These are phyloP conservation scores for Rhizopus microsporus DNA, from an alignment of 371 early-diverging fungal genomes.

Conservation along the genomic window DNA sequence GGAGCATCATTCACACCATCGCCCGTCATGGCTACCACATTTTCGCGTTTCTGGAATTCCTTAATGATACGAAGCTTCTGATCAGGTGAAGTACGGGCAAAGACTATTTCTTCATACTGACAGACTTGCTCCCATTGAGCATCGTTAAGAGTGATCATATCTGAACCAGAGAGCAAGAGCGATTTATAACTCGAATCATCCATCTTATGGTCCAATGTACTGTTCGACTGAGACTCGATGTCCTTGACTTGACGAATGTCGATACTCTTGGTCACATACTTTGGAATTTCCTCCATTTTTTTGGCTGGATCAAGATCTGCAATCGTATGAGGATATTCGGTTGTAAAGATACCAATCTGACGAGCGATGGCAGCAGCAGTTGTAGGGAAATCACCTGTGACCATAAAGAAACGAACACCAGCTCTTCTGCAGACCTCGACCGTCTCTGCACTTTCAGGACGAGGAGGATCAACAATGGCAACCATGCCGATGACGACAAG, in stretches of 20 bases:
- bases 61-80: conserved; percentile 82
- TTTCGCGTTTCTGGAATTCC: conserved; percentile 66
- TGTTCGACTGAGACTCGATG: conserved; percentile 9
- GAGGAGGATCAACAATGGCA: conserved; percentile 75
- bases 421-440: conserved; percentile 61
- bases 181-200: conserved; percentile 14
- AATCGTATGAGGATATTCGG: conserved; percentile 43
- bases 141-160: conserved; percentile 51
- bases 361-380: conserved; percentile 76
- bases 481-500: conserved; percentile 65
- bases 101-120: conserved; percentile 75
- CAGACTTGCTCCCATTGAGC: conserved; percentile 62
- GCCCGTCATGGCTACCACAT: conserved; percentile 78
- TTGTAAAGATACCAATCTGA: conserved; percentile 64
- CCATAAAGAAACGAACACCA: conserved; percentile 77
- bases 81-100: conserved; percentile 84
- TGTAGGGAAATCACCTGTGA: conserved; percentile 72
- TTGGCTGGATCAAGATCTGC: conserved; percentile 30
- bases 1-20: conserved; percentile 97
- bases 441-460: conserved; percentile 62
- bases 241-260: conserved; percentile 6
- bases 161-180: conserved; percentile 56
- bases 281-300: conserved; percentile 13
- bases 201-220: conserved; percentile 4
- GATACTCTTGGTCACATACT: conserved; percentile 11